Conservation (phyloP, 2,329 filamentous ascomycete genomes). For the Delphinella strobiligena region DNA sequence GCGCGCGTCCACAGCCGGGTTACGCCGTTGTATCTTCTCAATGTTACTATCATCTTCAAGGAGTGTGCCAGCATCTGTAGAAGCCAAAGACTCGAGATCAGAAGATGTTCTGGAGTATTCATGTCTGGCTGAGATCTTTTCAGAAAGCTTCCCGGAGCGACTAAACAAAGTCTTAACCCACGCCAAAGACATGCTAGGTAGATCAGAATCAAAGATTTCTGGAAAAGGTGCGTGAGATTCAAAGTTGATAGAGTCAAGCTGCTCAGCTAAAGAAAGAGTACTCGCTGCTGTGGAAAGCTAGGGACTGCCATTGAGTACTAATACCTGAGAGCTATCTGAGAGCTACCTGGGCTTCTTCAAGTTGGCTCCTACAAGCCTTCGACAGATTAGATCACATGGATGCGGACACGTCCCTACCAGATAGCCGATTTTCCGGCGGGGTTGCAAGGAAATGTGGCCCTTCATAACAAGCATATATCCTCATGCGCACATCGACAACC, state of each 20-base stretch:
- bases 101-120: background rate
- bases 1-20: conserved; percentile 2
- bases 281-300: background rate
- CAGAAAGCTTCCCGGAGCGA: background rate
- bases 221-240: background rate
- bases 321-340: too few species aligned
- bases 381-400: too few species aligned
- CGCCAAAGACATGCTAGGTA: conserved; percentile 1
- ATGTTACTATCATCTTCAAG: background rate
- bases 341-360: too few species aligned
- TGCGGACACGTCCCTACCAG: too few species aligned
- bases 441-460: too few species aligned
- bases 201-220: background rate
- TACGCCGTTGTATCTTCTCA: background rate
- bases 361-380: too few species aligned
- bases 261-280: background rate
- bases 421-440: too few species aligned
- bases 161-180: conserved; percentile 2
- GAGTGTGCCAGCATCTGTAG: conserved; percentile 2
- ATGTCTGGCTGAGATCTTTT: background rate
- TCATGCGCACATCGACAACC: too few species aligned
- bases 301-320: background rate
- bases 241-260: conserved; percentile 3
- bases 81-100: conserved; percentile 7
- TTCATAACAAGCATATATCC: too few species aligned